Base-by-base conservation (phyloP, 805 yeast genomes). In the Wickerhamiella australiensis region DNA sequence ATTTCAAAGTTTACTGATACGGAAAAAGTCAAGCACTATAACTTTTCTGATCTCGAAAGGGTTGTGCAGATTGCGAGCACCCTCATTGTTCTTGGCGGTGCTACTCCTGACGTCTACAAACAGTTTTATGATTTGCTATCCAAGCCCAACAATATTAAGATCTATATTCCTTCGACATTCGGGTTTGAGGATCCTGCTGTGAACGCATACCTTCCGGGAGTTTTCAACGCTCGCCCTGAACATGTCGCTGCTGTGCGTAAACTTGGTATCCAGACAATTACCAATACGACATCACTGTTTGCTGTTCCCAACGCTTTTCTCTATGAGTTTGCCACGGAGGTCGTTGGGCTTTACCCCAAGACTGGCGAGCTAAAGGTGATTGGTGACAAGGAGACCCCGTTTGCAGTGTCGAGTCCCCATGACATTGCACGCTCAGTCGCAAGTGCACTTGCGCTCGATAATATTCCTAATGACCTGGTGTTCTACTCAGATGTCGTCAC, bases 261-360 rank as follows among this genome's bases (percentile, higher is more conserved):
- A 13, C 36, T 42, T 17, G 46, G 46, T 8, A 42, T 42, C 46
- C 26, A 42, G 25, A 42, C 46, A n/a, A 23, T 42, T 3, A 27
- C 23, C 15, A n/a, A 7, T 12, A 17, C 6, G 11, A 3, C 23
- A 18, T 20, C 23, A 1, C 22, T 26, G 3, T 42, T 42, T 2
- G 21, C 25, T 12, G 18, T 27, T 15, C 46, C 46, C 7, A 18
- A 18, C 3, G 35, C 23, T 11, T 27, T 17, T 22, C 25, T 42
- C 3, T 42, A 42, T 12, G 46, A 42, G 25, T 17, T 17, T 26
- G 23, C 21, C 13, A 27, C 27, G 2, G 35, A 15, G 22, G 23
- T 17, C 5, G 46, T 18, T 2, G 46, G 46, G 5, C 27, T 23
- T 12, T 5, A 27, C 23, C 36, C 22, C 9, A 8, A 42, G 25